Base-by-base conservation (phyloP, 108 stramenopile genomes). In the Bacterosira constricta region DNA sequence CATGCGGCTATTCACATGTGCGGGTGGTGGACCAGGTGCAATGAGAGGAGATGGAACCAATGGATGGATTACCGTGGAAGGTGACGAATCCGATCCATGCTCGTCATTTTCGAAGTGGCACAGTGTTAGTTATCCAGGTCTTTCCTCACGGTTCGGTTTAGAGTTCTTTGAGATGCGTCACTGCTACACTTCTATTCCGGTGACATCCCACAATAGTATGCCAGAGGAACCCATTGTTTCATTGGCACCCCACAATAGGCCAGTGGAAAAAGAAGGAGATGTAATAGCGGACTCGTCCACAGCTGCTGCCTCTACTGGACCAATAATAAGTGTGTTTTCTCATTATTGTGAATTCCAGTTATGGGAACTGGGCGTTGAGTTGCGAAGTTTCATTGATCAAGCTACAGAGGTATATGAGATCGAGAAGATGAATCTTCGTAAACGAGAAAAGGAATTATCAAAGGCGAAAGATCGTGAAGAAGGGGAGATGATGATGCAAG, bases 41-140 rank as follows among this genome's bases (percentile, higher is more conserved):
- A 94, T 94, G 93, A 65, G 90, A 34, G 82, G 86, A 31, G 86
- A 85, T 69, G 91, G 86, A 8, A 88, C 85, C 10, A 90, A 87
- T 66, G 93, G 85, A 37, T 92, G 90, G 90, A 82, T 71, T 37
- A 86, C 83, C 61, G 58, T 93, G 4, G 46, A 63, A 2, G 71
- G 79, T 6, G 54, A 74, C 47, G 30, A 36, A 29, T 61, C 59
- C n/a, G 45, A 67, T 39, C 1, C 20, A 65, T 23, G 56, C 66
- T 20, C 46, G 37, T 13, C 62, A 63, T 36, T 77, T 75, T 23
- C 67, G 58, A 30, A 47, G 7, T 94, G 88, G 88, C 69, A 88
- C 69, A 78, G 64, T 32, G 83, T 86, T 0, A 46, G 42, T 1
- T 91, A 87, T 66, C 93, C 90, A 44, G 90, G 88, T 37, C 60